Evolutionary conservation across 768 basidiomycete genomes (phyloP), one percentile per base, ranked within the genome.

Genomic region (Tricholoma saponaceum): DNA sequence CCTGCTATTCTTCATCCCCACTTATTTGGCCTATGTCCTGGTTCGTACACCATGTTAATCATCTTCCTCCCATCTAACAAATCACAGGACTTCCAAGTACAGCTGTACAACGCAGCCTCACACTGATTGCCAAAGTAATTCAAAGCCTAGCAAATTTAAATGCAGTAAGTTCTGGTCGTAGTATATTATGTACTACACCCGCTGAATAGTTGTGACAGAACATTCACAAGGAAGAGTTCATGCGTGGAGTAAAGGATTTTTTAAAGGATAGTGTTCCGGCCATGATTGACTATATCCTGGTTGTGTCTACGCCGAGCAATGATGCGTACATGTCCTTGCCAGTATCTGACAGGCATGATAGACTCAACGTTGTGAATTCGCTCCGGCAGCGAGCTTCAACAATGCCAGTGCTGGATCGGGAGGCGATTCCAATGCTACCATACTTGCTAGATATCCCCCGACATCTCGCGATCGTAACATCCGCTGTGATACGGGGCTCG

Each of bases 1-100:
- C 94, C 93, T 32, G 93, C 90, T 22, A 89, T 95, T 57, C 78
- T 95, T n/a, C 83, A 91, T 67, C 93, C 93, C 1, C 89, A 93
- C 70, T 72, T 92, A 4, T 95, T 91, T 66, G 86, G 89, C 23
- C 75, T 95, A 52, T 85, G 78, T 62, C 83, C 84, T 68, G 91
- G 91, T 90, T 68, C 30, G 74, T 66, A 1, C 14, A 4, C n/a
- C 43, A 30, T 44, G n/a, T n/a, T 41, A 6, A 33, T 25, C 7
- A 32, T n/a, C 26, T 30, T 30, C 51, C n/a, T 16, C 44, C 51
- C 28, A 20, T 23, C 47, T 56, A 43, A 61, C n/a, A 20, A 56
- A 33, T 10, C 30, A 3, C 57, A 93, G 89, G 88, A 46, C 77
- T 90, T 57, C 87, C 90, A 3, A 79, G 79, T 55, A 67, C 76